Percentiles rank a stretch among this genome's conserved stretches.
Evolutionary conservation across 805 yeast species (phyloP).

Genomic region (Candida tibetensis): DNA sequence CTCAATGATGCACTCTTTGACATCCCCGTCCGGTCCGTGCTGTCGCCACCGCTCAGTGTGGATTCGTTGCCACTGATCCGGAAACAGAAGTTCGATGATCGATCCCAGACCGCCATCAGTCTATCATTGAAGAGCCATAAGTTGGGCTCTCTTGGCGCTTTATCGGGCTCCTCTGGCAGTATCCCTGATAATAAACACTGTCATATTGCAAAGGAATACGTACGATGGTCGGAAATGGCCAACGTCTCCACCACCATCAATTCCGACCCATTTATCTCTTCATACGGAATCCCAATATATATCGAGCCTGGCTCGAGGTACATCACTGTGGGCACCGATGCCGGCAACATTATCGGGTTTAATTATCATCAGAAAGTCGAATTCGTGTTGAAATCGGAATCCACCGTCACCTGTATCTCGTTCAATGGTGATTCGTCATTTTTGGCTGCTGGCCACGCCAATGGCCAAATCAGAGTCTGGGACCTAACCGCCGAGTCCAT

Average conservation of each 20-base stretch:
- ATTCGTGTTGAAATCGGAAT: slow-evolving; percentile 40
- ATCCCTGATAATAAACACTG: background rate
- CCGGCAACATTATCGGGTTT: slow-evolving; percentile 64
- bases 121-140: slow-evolving; percentile 16
- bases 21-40: slow-evolving; percentile 9
- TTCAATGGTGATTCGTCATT: slow-evolving; percentile 68
- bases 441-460: slow-evolving; percentile 63
- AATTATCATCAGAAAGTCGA: slow-evolving; percentile 63
- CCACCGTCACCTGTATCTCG: slow-evolving; percentile 51
- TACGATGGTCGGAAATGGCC: slow-evolving; percentile 27
- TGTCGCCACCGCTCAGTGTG: slow-evolving; percentile 8
- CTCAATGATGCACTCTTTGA: slow-evolving; percentile 5
- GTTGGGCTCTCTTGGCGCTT: background rate
- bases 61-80: slow-evolving; percentile 9
- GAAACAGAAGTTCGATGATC: slow-evolving; percentile 35
- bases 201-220: slow-evolving; percentile 4
- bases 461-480: slow-evolving; percentile 72
- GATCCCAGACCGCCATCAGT: slow-evolving; percentile 32
- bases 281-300: slow-evolving; percentile 21
- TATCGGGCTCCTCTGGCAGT: slow-evolving; percentile 4
- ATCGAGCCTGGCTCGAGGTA: slow-evolving; percentile 30
- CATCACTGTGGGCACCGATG: slow-evolving; percentile 66
- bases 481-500: slow-evolving; percentile 39
- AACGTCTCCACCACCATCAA: slow-evolving; percentile 18
- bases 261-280: slow-evolving; percentile 20